Percentiles rank a stretch among this genome's conserved stretches.
phyloP scores from a whole-genome alignment of 2,329 filamentous ascomycete genomes.

The Cadophora malorum region DNA sequence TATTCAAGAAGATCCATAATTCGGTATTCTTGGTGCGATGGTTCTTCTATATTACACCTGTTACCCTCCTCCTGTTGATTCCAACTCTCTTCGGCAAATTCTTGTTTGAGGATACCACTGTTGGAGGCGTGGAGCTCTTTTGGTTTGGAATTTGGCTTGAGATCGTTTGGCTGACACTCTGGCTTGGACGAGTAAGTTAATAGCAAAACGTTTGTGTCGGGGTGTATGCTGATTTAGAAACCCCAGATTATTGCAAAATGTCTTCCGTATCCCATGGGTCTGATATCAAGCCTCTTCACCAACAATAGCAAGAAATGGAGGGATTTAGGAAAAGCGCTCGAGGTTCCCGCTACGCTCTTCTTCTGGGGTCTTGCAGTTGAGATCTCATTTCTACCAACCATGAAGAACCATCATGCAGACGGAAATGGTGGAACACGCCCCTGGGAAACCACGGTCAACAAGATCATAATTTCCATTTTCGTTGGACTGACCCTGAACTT shows the following conservation, averaged over 20 bases:
- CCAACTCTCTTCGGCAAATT: conserved; percentile 71
- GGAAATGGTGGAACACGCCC: conserved; percentile 57
- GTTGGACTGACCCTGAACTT: conserved; percentile 82
- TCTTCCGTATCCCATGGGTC: conserved; percentile 65
- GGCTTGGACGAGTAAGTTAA: conserved; percentile 69
- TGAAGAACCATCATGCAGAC: conserved; percentile 63
- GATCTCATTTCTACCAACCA: conserved; percentile 83
- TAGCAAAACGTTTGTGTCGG: too few relatives aligned
- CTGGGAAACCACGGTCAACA: conserved; percentile 84
- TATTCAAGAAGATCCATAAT: conserved; percentile 69
- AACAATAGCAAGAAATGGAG: conserved; percentile 93
- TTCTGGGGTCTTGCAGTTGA: conserved; percentile 91
- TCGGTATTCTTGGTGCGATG: conserved; percentile 73
- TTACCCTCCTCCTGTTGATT: conserved; percentile 69
- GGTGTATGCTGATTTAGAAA: conserved; percentile 24
- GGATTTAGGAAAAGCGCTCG: conserved; percentile 84
- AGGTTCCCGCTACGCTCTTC: conserved; percentile 85
- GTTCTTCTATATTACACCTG: conserved; percentile 72
- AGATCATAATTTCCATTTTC: conserved; percentile 85
- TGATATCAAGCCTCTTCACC: conserved; percentile 75
- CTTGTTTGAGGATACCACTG: conserved; percentile 62
- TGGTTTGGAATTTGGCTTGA: conserved; percentile 98
- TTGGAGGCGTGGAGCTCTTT: conserved; percentile 77
- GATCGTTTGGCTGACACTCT: conserved; percentile 89
- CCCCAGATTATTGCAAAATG: conserved; percentile 65